phyloP scores from a whole-genome alignment of 1,139 yeast genomes.

The Lodderomyces beijingensis region DNA sequence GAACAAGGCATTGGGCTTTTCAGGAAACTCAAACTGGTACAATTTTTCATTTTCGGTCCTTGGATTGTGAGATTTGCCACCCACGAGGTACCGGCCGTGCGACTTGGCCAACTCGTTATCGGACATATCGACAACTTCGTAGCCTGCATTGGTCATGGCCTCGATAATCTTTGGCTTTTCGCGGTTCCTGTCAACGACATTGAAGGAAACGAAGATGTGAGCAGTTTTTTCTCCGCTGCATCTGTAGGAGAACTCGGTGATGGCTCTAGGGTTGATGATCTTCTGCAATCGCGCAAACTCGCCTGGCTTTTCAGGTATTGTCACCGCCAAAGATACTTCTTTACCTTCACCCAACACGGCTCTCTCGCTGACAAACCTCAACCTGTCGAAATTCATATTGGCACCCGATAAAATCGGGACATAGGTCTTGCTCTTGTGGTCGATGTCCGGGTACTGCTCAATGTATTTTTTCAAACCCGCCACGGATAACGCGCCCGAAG shows the following conservation, averaged over 20 bases:
- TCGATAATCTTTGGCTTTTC: slow-evolving; percentile 42
- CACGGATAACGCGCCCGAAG: slow-evolving; percentile 93
- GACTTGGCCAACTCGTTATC: slow-evolving; percentile 92
- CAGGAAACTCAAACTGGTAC: slow-evolving; percentile 91
- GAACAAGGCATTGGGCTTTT: slow-evolving; percentile 89
- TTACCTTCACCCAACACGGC: slow-evolving; percentile 97
- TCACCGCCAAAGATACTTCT: slow-evolving; percentile 85
- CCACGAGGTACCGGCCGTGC: slow-evolving; percentile 93
- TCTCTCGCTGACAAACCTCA: slow-evolving; percentile 95
- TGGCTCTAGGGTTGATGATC: slow-evolving; percentile 77
- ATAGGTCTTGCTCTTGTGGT: slow-evolving; percentile 69
- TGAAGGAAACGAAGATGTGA: slow-evolving; percentile 81
- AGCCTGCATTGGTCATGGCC: slow-evolving; percentile 38
- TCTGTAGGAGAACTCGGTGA: slow-evolving; percentile 93
- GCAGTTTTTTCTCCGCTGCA: slow-evolving; percentile 56
- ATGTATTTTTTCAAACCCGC: slow-evolving; percentile 91
- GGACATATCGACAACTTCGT: slow-evolving; percentile 77
- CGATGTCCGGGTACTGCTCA: slow-evolving; percentile 57
- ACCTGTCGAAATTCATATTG: slow-evolving; percentile 94
- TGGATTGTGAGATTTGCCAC: slow-evolving; percentile 55
- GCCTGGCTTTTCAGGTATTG: slow-evolving; percentile 91
- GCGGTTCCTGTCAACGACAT: slow-evolving; percentile 66
- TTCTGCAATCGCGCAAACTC: slow-evolving; percentile 74
- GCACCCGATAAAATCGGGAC: slow-evolving; percentile 93
- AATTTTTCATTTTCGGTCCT: slow-evolving; percentile 59